Evolutionary conservation across 345 rosid species (phyloP).

Genomic region (Conringia planisiliqua): DNA sequence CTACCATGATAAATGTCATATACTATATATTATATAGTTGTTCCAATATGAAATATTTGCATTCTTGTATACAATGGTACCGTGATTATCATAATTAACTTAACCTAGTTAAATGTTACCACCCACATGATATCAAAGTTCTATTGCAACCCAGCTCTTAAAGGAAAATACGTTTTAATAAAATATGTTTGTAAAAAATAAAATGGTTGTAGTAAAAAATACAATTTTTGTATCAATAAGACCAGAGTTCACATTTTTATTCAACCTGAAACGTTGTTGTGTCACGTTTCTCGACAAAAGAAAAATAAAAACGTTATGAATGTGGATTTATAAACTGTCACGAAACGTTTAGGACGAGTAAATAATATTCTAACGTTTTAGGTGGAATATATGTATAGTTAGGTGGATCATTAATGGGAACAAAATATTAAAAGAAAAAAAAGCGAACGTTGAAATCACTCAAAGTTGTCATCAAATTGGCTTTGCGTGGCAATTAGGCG

Average conservation of each 20-base stretch:
- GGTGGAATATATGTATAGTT: neutral
- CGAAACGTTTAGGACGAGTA: neutral
- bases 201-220: neutral
- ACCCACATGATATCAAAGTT: no score
- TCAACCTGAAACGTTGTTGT: neutral
- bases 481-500: slow-evolving; percentile 17
- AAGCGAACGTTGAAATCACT: slow-evolving; percentile 24
- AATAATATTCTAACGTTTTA: neutral
- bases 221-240: neutral
- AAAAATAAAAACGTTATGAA: neutral
- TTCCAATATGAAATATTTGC: no score
- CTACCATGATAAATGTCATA: no score
- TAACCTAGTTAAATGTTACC: no score
- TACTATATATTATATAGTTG: no score
- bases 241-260: neutral
- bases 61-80: no score
- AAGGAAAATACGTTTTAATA: no score
- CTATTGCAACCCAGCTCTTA: no score
- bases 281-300: slow-evolving; percentile 3
- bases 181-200: neutral
- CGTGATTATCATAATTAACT: no score
- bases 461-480: slow-evolving; percentile 12
- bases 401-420: neutral
- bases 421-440: no score
- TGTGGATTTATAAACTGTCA: neutral